phyloP scores from a whole-genome alignment of 75 land plant genomes.

The Pinus taeda region DNA sequence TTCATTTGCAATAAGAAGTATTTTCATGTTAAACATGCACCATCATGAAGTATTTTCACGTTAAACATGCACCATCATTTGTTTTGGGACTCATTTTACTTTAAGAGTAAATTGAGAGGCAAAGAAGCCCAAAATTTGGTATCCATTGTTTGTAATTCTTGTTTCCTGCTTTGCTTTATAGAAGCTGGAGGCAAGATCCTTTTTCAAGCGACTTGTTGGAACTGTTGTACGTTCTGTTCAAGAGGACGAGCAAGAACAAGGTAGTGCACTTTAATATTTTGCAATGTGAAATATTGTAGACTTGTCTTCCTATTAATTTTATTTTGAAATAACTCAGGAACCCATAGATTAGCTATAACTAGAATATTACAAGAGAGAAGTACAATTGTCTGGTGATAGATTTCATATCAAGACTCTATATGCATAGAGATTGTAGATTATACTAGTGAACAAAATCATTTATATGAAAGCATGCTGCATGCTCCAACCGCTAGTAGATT shows the following conservation, averaged over 20 bases:
- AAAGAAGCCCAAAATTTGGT: too few species aligned
- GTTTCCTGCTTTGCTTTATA: slow-evolving; percentile 11
- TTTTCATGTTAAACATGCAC: too few species aligned
- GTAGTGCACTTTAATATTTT: slow-evolving; percentile 17
- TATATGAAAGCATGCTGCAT: too few species aligned
- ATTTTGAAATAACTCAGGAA: background rate
- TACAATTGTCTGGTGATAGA: background rate
- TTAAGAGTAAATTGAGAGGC: too few species aligned
- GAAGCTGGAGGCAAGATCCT: slow-evolving; percentile 70
- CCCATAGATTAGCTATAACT: background rate
- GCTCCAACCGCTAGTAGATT: too few species aligned
- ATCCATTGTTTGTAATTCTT: too few species aligned
- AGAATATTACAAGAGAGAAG: background rate
- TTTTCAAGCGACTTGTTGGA: slow-evolving; percentile 72
- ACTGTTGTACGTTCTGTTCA: slow-evolving; percentile 90
- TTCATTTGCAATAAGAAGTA: too few species aligned
- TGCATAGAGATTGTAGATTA: background rate
- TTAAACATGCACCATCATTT: too few species aligned
- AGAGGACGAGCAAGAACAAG: slow-evolving; percentile 88
- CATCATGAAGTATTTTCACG: too few species aligned
- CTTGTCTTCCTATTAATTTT: background rate
- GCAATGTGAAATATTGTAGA: background rate
- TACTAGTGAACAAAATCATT: too few species aligned
- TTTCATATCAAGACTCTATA: background rate
- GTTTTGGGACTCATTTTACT: too few species aligned